Base-by-base conservation (phyloP, 768 basidiomycete genomes). In the Inosperma sp. region DNA sequence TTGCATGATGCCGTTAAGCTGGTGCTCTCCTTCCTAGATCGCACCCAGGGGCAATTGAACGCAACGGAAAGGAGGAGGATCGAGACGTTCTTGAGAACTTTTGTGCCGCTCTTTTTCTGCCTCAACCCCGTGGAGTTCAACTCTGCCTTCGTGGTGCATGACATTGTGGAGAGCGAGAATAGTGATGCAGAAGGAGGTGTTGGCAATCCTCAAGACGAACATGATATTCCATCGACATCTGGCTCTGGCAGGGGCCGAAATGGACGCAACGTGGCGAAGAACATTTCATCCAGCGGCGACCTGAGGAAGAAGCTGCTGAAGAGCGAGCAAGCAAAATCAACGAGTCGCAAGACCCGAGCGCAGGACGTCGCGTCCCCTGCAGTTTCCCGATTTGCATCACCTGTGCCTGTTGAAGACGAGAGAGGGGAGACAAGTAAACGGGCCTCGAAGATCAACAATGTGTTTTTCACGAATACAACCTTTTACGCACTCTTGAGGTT, bases 1-100 rank as follows among this genome's bases (percentile, higher is more conserved):
- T 64, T 98, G 50, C 89, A 91, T 63, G 96, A 99, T 61, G 78
- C 82, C 19, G 66, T 95, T 65, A 94, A 94, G 72, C 77, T 99
- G 62, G 81, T 87, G 27, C 81, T 97, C 61, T 89, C 89, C 3
- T 90, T 91, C 68, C 73, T 99, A 59, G 95, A 98, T 63, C 86
- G 95, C 31, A 88, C 87, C 14, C 84, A 84, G 53, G 84, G 79
- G 7, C 85, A 86, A 65, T 78, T 91, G 47, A 77, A 78, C 23
- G 74, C 77, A 12, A 71, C 75, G 7, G 93, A 97, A 59, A 74
- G 91, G 62, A 84, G 80, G 62, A 76, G 84, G 58, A 85, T 96
- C 27, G 96, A 99, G 66, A 77, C 76, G 0, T 90, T 89, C 63
- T 62, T 96, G 53, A 74, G 95, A 40, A 79, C 81, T 12, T 83